Evolutionary conservation across 2,329 filamentous ascomycete genomes (phyloP).

Genomic region (Pseudocercospora fuligena): DNA sequence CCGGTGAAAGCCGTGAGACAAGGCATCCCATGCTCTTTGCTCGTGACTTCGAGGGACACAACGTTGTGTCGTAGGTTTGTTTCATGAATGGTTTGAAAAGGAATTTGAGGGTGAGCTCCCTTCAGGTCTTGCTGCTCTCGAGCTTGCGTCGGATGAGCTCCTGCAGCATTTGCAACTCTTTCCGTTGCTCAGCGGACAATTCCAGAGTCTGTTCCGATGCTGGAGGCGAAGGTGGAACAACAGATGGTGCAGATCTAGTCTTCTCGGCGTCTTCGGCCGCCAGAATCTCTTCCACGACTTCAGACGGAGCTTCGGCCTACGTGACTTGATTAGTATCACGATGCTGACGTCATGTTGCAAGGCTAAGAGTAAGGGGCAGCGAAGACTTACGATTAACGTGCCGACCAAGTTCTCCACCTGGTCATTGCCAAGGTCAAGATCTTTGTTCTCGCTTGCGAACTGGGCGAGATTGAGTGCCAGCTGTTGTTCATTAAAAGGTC

Average conservation of each 20-base stretch:
- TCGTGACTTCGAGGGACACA: neutral
- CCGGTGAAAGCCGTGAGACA: slow-evolving; percentile 9
- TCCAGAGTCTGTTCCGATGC: slow-evolving; percentile 40
- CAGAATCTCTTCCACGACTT: slow-evolving; percentile 47
- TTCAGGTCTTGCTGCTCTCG: slow-evolving; percentile 36
- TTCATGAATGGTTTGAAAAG: neutral
- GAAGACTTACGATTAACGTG: slow-evolving; percentile 64
- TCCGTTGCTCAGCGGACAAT: slow-evolving; percentile 42
- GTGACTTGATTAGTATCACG: slow-evolving; percentile 34
- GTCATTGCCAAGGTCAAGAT: slow-evolving; percentile 54
- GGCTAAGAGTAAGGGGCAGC: slow-evolving; percentile 26
- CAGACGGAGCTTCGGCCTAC: slow-evolving; percentile 50
- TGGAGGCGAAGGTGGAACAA: slow-evolving; percentile 36
- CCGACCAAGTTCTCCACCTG: slow-evolving; percentile 59
- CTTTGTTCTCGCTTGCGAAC: slow-evolving; percentile 57
- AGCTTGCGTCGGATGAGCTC: slow-evolving; percentile 43
- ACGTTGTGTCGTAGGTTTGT: neutral
- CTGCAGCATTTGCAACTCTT: slow-evolving; percentile 41
- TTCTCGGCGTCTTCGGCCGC: slow-evolving; percentile 37
- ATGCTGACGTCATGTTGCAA: slow-evolving; percentile 31
- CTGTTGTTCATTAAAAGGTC: slow-evolving; percentile 66
- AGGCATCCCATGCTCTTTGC: neutral
- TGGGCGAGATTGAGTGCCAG: slow-evolving; percentile 67
- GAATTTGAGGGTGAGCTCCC: neutral
- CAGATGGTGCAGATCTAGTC: slow-evolving; percentile 29